Base-by-base conservation (phyloP, 768 basidiomycete genomes). In the Phaeotremella skinneri region DNA sequence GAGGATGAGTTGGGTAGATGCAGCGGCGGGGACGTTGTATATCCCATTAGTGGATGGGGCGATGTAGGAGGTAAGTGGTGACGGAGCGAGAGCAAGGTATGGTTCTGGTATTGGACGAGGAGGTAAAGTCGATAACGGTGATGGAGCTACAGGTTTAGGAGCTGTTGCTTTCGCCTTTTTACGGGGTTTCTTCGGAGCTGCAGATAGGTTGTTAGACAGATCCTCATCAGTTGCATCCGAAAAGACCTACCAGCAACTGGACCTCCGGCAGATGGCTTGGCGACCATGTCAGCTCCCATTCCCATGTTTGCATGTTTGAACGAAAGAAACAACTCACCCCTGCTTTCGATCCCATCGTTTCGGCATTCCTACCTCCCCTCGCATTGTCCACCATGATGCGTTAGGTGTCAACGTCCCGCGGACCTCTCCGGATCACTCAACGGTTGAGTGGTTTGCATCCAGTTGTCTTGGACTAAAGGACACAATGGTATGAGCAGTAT, bases 1-100 rank as follows among this genome's bases (percentile, higher is more conserved):
- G 4, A 73, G 55, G 13, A 73, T 55, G 13, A 73, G 47, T 5
- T 59, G 50, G 0, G 41, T 49, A 21, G 64, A 56, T 5, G 57
- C 52, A 2, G 45, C 37, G 29, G 9, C 14, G 13, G 62, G 42
- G 2, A 63, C 43, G 7, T 65, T 54, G 43, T 68, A 54, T 17
- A 66, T 55, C 43, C 13, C 20, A 20, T 45, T 45, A 0, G 62
- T 61, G 5, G 57, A 52, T 32, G 56, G 43, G 21, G 61, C 58
- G 7, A 63, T 48, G 26, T 64, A 55, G 13, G 68, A 66, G 4
- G 51, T 30, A n/a, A 67, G 58, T 11, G 72, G 69, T 13, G 63
- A 61, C n/a, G 72, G 72, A n/a, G 72, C 72, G 14, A 67, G 34
- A 39, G 72, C 72, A 11, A 74, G 64, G 61, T 69, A 74, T 30